Conservation (phyloP, 2,329 filamentous ascomycete genomes). For the Lasiodiplodia sp. region DNA sequence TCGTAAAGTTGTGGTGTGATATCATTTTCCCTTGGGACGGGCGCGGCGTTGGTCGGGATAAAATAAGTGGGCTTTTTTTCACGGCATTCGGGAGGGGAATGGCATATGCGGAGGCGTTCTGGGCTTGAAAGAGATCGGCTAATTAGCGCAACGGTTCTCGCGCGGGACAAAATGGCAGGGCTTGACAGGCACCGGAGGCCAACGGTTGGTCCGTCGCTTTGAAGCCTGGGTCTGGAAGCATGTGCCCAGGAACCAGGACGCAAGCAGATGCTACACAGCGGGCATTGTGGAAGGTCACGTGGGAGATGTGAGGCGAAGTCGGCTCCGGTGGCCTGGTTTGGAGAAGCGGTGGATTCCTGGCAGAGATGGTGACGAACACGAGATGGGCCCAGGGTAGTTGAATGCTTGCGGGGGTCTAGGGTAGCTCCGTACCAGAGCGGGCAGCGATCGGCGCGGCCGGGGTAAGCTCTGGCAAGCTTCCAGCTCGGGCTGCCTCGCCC, state of each 20-base stretch:
- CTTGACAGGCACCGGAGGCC: background rate
- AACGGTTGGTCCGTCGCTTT: background rate
- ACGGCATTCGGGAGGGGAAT: background rate
- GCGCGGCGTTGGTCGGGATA: conserved; percentile 11
- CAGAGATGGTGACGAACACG: conserved; percentile 8
- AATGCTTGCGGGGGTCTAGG: background rate
- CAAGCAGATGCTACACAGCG: background rate
- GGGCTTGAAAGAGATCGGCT: background rate
- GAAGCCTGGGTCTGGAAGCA: background rate
- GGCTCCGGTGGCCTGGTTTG: conserved; percentile 6
- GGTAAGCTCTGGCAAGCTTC: conserved; percentile 18
- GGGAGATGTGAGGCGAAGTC: background rate
- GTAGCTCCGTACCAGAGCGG: conserved; percentile 9
- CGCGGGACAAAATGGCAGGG: background rate
- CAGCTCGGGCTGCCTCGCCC: conserved; percentile 16
- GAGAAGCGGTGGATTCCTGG: conserved; percentile 2
- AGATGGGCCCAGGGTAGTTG: conserved; percentile 1
- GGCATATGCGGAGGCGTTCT: conserved; percentile 5
- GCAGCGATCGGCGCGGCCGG: conserved; percentile 18
- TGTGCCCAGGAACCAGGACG: conserved; percentile 9
- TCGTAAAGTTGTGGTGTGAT: conserved; percentile 17
- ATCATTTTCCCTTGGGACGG: background rate
- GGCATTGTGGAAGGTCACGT: background rate
- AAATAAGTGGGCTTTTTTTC: conserved; percentile 8
- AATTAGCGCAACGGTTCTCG: background rate